These are phyloP conservation scores for Mortierella sp. DNA, from an alignment of 371 early-diverging fungal genomes.

Conservation along the genomic window DNA sequence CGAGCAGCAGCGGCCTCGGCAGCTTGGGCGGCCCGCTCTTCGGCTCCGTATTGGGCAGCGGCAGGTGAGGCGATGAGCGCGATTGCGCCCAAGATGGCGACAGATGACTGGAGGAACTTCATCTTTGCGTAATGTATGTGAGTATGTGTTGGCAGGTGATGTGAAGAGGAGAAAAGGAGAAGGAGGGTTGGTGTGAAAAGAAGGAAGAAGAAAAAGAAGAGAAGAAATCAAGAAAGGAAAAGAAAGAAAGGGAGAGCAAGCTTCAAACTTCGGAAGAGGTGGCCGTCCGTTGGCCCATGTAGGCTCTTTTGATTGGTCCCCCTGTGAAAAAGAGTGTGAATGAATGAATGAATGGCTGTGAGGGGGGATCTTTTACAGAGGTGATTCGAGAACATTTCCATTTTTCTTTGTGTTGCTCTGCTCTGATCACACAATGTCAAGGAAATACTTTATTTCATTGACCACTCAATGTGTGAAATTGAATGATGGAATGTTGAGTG, in stretches of 20 bases:
- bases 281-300: conserved; percentile 32
- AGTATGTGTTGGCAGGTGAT: not conserved
- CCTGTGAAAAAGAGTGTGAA: not conserved
- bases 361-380: no score
- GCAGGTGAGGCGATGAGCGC: conserved; percentile 39
- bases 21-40: conserved; percentile 5
- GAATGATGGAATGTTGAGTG: not conserved
- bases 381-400: not conserved
- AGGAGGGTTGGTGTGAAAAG: not conserved
- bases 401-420: not conserved
- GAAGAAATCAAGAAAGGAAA: not conserved
- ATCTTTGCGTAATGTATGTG: conserved; percentile 16
- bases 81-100: conserved; percentile 38
- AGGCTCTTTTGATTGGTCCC: conserved; percentile 12
- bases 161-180: conserved; percentile 3
- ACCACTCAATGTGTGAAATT: not conserved
- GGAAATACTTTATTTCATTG: not conserved
- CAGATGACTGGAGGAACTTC: conserved; percentile 50
- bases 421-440: not conserved
- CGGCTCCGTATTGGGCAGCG: conserved; percentile 35
- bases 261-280: not conserved
- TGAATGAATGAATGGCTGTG: no score
- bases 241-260: not conserved
- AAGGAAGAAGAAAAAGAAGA: not conserved
- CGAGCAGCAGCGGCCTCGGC: not conserved